Evolutionary conservation across 176 grass and related monocot species (phyloP), one percentile per base, ranked within the genome.

Genomic region (Dendrocalamus sinicus): DNA sequence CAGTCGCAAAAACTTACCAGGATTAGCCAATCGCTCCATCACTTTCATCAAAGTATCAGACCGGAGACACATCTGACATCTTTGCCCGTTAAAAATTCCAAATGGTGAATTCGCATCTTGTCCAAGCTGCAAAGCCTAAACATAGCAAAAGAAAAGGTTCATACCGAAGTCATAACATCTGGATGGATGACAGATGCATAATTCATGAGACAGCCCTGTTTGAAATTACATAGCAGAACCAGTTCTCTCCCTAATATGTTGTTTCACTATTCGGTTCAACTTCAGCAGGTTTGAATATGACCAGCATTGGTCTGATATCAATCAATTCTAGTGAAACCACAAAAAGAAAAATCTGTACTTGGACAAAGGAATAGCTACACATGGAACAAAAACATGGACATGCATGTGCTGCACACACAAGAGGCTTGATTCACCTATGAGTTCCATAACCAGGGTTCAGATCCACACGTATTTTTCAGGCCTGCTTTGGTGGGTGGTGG

Each of bases 21-120:
- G 97, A 90, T 94, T 99, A 63, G 94, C 86, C 85, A 99, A 73
- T 71, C 97, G 91, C 74, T 99, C 97, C 97, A 99, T 94, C 83
- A 99, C 97, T 83, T 99, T 99, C 57, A 94, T 73, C 87, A 96
- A 74, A 60, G 94, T n/a, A 88, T 99, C 97, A 48, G 92, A 88
- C 35, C 92, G 92, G 16, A 99, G 94, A 85, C 97, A 99, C 97
- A 99, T 99, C 83, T 99, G 97, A 67, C 93, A 95, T 83, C 97
- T 94, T 81, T 99, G 92, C 8, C 94, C 97, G 19, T 93, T 94
- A 47, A 94, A 99, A 20, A 91, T 45, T n/a, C 97, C 93, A 46
- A 91, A 89, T 19, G 85, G 87, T 64, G 90, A 93, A 55, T 78
- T 94, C 57, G 89, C 89, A 81, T 99, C 97, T 72, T 96, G 97